Evolutionary conservation across 208 protist genomes (phyloP).

Genomic region (Crithidia fasciculata): DNA sequence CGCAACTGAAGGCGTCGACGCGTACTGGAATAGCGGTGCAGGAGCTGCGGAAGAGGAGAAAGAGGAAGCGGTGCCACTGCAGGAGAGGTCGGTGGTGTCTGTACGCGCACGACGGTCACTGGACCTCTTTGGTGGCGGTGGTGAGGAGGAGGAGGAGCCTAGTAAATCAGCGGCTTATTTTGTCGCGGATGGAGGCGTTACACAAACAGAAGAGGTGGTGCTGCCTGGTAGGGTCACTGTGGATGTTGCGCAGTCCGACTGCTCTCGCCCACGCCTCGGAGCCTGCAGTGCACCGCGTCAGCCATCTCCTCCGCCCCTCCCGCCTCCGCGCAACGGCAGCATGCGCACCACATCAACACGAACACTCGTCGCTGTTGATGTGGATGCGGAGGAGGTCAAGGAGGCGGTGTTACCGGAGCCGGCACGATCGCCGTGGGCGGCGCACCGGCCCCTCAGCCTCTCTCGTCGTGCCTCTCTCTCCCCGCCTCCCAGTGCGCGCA

Average conservation of each 20-base stretch:
- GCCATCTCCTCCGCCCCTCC: slow-evolving; percentile 4
- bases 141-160: too few species aligned
- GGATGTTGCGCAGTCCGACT: too few species aligned
- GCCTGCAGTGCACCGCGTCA: slow-evolving; percentile 14
- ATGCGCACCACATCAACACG: too few species aligned
- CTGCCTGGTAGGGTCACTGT: not conserved
- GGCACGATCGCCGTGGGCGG: slow-evolving; percentile 12
- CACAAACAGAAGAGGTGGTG: too few species aligned
- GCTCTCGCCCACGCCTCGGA: not conserved
- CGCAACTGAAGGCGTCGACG: not conserved
- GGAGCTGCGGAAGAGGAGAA: too few species aligned
- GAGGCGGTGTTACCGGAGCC: not conserved
- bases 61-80: too few species aligned
- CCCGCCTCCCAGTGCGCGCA: slow-evolving; percentile 5
- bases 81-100: too few species aligned
- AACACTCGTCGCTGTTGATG: not conserved
- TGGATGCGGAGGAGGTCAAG: not conserved
- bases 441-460: slow-evolving; percentile 28
- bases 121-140: too few species aligned
- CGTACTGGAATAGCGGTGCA: too few species aligned
- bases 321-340: not conserved
- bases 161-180: too few species aligned
- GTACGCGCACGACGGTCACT: too few species aligned
- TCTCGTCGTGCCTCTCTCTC: slow-evolving; percentile 26
- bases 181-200: too few species aligned